phyloP scores from a whole-genome alignment of 2,329 filamentous ascomycete species.

The Penicillium janthinellum region DNA sequence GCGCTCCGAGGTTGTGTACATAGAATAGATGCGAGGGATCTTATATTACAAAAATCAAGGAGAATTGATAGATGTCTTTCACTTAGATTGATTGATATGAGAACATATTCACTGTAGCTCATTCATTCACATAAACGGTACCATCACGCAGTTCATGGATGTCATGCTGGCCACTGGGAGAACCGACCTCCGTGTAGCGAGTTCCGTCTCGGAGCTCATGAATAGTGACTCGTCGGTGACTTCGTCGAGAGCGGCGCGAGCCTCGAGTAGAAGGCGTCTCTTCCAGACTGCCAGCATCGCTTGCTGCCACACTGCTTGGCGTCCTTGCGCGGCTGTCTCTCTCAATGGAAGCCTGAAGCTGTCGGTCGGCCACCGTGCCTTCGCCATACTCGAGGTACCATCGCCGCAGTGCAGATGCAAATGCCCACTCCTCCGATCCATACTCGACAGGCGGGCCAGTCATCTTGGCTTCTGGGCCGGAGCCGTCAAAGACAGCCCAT shows the following conservation, averaged over 20 bases:
- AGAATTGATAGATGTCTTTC: neutral
- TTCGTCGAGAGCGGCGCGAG: slow-evolving; percentile 32
- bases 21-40: neutral
- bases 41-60: neutral
- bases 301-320: slow-evolving; percentile 31
- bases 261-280: slow-evolving; percentile 27
- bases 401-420: slow-evolving; percentile 37
- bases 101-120: slow-evolving; percentile 6
- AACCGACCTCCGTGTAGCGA: slow-evolving; percentile 45
- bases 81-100: neutral
- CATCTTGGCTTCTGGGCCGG: slow-evolving; percentile 31
- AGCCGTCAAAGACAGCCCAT: slow-evolving; percentile 49
- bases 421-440: slow-evolving; percentile 39
- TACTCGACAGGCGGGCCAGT: slow-evolving; percentile 46
- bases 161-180: slow-evolving; percentile 38
- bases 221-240: slow-evolving; percentile 42
- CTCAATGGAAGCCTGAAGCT: slow-evolving; percentile 39
- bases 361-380: slow-evolving; percentile 38
- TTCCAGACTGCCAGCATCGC: slow-evolving; percentile 37
- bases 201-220: slow-evolving; percentile 47
- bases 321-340: slow-evolving; percentile 28
- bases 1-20: neutral
- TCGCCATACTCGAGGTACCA: slow-evolving; percentile 47
- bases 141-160: slow-evolving; percentile 48
- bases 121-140: slow-evolving; percentile 46